Evolutionary conservation across 129 eudicot species (phyloP).

Genomic region (Deinandra increscens): DNA sequence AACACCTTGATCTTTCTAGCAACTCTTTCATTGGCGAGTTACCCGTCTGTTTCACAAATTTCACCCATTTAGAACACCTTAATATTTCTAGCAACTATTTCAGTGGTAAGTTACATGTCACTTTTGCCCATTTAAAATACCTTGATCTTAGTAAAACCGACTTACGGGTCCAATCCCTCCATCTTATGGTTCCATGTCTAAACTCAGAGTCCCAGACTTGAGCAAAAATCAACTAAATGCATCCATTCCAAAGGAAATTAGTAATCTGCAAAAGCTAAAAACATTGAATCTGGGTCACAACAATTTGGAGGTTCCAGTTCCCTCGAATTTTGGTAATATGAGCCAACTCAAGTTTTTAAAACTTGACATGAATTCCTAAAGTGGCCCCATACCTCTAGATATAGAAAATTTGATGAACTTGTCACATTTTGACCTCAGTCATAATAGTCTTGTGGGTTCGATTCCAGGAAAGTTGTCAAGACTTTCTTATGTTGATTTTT

Average conservation of each 20-base stretch:
- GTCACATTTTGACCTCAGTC: conserved; percentile 8
- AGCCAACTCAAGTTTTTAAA: background rate
- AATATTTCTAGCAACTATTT: no score
- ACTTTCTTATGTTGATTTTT: background rate
- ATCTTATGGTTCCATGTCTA: no score
- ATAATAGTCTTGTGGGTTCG: background rate
- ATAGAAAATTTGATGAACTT: background rate
- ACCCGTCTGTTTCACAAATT: no score
- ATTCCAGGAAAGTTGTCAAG: background rate
- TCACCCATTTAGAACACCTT: no score
- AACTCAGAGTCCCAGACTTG: no score
- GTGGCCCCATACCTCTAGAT: conserved; percentile 14
- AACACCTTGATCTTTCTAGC: no score
- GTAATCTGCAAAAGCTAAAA: background rate
- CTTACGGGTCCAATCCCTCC: background rate
- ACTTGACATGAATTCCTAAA: conserved; percentile 9
- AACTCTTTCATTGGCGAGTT: no score
- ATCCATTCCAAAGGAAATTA: conserved; percentile 13
- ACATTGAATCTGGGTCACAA: background rate
- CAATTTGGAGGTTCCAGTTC: conserved; percentile 8
- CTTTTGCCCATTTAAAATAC: no score
- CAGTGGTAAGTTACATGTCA: no score
- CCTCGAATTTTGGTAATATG: background rate
- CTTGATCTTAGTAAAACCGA: background rate
- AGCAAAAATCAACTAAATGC: no score